Evolutionary conservation across 2,329 filamentous ascomycete species (phyloP).

Genomic region (Trichoderma lentiforme): DNA sequence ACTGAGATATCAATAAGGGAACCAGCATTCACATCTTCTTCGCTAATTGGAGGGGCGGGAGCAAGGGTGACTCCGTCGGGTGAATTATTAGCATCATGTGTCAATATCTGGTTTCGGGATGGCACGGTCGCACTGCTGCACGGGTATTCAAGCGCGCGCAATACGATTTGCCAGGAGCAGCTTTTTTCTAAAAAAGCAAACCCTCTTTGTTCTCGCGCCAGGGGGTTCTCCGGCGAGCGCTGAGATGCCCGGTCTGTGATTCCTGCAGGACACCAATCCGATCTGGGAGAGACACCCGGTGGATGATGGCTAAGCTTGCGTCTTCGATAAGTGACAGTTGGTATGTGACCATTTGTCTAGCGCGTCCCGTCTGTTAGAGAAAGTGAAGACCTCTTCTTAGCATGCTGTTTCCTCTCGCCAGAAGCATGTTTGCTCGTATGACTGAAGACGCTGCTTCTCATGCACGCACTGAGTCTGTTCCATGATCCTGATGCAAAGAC

Average conservation of each 20-base stretch:
- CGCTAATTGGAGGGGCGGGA: constrained; percentile 18
- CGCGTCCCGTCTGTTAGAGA: neutral
- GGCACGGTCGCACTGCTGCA: constrained; percentile 29
- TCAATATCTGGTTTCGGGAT: constrained; percentile 29
- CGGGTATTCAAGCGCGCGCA: constrained; percentile 3
- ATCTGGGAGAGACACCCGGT: neutral
- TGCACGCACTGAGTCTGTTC: neutral
- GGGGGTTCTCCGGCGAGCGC: neutral
- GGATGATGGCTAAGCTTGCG: neutral
- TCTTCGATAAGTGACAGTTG: neutral
- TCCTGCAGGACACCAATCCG: neutral
- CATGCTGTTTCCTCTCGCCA: neutral
- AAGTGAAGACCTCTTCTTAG: neutral
- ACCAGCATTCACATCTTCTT: neutral
- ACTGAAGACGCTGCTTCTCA: neutral
- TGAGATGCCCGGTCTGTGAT: neutral
- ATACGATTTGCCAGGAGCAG: constrained; percentile 1
- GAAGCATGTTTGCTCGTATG: neutral
- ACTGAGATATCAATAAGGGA: neutral
- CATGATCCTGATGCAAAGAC: neutral
- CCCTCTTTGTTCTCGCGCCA: neutral
- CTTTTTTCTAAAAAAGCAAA: neutral
- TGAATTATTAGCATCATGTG: constrained; percentile 25
- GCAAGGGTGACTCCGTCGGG: constrained; percentile 13
- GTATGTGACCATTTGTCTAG: neutral